Conservation (phyloP, 2,329 filamentous ascomycete species). For the Rutstroemia sp. region DNA sequence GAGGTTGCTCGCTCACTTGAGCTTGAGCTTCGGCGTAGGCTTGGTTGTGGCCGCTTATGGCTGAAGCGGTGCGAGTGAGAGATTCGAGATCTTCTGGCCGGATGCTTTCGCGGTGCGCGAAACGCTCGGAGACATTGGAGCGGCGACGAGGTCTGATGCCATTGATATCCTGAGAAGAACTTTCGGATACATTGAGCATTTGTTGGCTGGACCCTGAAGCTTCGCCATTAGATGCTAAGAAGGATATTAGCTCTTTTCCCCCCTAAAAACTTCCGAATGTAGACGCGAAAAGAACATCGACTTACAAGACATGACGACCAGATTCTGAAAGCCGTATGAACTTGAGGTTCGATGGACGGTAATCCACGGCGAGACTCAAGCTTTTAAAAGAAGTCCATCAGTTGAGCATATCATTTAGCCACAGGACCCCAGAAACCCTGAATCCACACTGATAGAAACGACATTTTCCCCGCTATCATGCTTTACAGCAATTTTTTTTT, state of each 20-base stretch:
- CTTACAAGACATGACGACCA: not conserved
- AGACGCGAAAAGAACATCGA: not conserved
- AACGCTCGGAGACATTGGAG: conserved; percentile 4
- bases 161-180: not conserved
- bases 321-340: not conserved
- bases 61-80: not conserved
- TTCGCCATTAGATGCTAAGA: not conserved
- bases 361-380: not conserved
- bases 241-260: not conserved
- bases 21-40: not conserved
- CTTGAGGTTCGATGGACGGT: not conserved
- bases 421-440: not conserved
- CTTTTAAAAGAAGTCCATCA: not conserved
- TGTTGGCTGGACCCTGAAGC: not conserved
- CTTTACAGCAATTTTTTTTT: not conserved
- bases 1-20: not conserved
- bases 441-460: not conserved
- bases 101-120: conserved; percentile 2
- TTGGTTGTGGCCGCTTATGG: conserved; percentile 1
- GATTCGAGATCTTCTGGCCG: conserved; percentile 4
- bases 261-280: not conserved
- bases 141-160: not conserved
- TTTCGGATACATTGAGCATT: not conserved
- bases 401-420: not conserved
- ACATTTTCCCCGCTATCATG: not conserved